A percentile compares a stretch with the other conserved stretches of the same genome.
phyloP scores from a whole-genome alignment of 1,284 basidiomycete genomes.

The Lignosus rhinocerotis region DNA sequence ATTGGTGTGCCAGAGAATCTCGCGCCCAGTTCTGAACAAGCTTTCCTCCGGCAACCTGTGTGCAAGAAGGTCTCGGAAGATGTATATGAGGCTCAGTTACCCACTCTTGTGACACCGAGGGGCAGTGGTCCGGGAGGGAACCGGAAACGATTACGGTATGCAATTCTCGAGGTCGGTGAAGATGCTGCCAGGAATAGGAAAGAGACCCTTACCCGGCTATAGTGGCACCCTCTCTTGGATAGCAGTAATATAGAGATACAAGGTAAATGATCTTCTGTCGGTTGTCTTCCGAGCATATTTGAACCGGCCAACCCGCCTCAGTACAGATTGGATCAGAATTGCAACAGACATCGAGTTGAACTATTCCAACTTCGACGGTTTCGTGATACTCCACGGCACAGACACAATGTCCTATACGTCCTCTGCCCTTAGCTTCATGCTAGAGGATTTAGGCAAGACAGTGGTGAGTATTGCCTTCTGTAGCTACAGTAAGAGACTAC shows the following conservation, averaged over 20 bases:
- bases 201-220: neutral
- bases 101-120: conserved; percentile 75
- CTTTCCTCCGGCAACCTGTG: conserved; percentile 36
- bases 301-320: conserved; percentile 17
- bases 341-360: conserved; percentile 91
- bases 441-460: conserved; percentile 90
- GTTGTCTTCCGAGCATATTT: neutral
- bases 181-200: neutral
- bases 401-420: conserved; percentile 92
- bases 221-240: conserved; percentile 88
- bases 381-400: conserved; percentile 90
- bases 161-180: conserved; percentile 67
- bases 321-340: conserved; percentile 84
- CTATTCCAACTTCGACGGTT: conserved; percentile 82
- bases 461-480: conserved; percentile 49
- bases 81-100: conserved; percentile 69
- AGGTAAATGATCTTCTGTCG: conserved; percentile 41
- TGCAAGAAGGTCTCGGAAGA: conserved; percentile 57
- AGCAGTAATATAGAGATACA: conserved; percentile 85
- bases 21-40: conserved; percentile 30
- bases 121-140: conserved; percentile 61
- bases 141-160: conserved; percentile 77
- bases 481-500: neutral
- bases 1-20: conserved; percentile 51
- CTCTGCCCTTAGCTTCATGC: conserved; percentile 84